A percentile compares a stretch with the other conserved stretches of the same genome.
Conservation (phyloP, 2,329 filamentous ascomycete species). For the Paraconiothyrium brasiliense region DNA sequence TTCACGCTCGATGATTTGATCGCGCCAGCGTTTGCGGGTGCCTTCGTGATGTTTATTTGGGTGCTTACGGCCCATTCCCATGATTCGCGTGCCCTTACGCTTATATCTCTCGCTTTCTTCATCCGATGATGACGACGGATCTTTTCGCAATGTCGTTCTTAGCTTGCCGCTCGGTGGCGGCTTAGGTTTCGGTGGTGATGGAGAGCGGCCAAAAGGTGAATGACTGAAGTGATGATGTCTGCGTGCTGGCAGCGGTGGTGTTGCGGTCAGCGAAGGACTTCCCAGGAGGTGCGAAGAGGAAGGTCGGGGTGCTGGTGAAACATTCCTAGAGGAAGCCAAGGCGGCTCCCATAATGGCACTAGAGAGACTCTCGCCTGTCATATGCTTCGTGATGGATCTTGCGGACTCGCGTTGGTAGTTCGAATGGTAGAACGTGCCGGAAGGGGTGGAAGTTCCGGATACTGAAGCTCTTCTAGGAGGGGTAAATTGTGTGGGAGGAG, state of each 20-base stretch:
- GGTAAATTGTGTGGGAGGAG: constrained; percentile 32
- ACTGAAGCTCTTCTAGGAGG: constrained; percentile 34
- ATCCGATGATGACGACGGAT: constrained; percentile 50
- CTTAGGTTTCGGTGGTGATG: constrained; percentile 49
- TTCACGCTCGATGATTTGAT: constrained; percentile 75
- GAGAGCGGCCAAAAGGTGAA: constrained; percentile 50
- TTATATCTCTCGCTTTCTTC: constrained; percentile 65
- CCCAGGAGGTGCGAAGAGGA: constrained; percentile 64
- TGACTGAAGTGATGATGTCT: constrained; percentile 49
- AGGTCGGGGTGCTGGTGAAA: constrained; percentile 48
- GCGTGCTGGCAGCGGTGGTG: constrained; percentile 52
- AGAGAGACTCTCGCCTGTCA: constrained; percentile 72
- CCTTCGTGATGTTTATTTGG: constrained; percentile 79
- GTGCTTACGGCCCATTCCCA: constrained; percentile 62
- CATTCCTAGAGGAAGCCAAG: constrained; percentile 70
- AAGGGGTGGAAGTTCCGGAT: constrained; percentile 28
- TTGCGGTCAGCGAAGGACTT: constrained; percentile 42
- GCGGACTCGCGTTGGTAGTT: constrained; percentile 50
- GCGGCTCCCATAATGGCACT: constrained; percentile 80
- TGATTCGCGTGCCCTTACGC: constrained; percentile 66
- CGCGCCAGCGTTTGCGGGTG: constrained; percentile 78
- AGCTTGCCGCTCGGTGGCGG: constrained; percentile 60
- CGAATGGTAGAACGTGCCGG: constrained; percentile 48
- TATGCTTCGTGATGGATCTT: constrained; percentile 54
- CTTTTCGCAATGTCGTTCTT: constrained; percentile 72